Evolutionary conservation across 1,284 basidiomycete genomes (phyloP), one percentile per base, ranked within the genome.

Genomic region (Trichosporon sp.): DNA sequence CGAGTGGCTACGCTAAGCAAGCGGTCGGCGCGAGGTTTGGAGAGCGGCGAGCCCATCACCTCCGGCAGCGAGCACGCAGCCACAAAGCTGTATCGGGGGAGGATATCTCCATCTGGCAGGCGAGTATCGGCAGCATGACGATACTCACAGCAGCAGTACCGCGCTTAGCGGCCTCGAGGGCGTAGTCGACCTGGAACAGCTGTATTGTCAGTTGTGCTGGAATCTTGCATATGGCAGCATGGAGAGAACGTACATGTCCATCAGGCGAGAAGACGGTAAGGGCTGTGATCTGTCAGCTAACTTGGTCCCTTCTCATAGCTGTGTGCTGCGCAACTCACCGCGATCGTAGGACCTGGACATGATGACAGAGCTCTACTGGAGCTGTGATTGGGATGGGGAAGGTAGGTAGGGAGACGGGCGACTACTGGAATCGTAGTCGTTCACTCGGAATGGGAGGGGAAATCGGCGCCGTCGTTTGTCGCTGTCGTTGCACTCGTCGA

Each of bases 191-290:
- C 79, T 85, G 84, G 77, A 85, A 85, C 43, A 85, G 79, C 82
- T 80, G 73, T n/a, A 11, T 14, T 8, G 31, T 63, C 59, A 63
- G 59, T 21, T 10, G 6, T 12, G 26, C 51, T 56, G 51, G 26
- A 26, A 26, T 26, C 21, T 10, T 3, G 10, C 51, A 11, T 5
- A 56, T 14, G 8, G 11, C 31, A n/a, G 59, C 32, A 61, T 32
- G 26, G 35, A 8, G 68, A 40, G n/a, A 72, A 75, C 81, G 76
- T 74, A 96, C 85, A 76, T 94, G 91, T 66, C 94, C 94, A 86
- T 96, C 94, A 1, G 94, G 94, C 5, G 94, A 96, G 87, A 96
- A 96, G 76, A 96, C 93, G 56, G 94, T 96, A 66, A 96, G 89
- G 84, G 84, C 84, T 85, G 73, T 31, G n/a, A 65, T 69, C 37